Base-by-base conservation (phyloP, 1,284 basidiomycete species). In the Omphalotus olearius region DNA sequence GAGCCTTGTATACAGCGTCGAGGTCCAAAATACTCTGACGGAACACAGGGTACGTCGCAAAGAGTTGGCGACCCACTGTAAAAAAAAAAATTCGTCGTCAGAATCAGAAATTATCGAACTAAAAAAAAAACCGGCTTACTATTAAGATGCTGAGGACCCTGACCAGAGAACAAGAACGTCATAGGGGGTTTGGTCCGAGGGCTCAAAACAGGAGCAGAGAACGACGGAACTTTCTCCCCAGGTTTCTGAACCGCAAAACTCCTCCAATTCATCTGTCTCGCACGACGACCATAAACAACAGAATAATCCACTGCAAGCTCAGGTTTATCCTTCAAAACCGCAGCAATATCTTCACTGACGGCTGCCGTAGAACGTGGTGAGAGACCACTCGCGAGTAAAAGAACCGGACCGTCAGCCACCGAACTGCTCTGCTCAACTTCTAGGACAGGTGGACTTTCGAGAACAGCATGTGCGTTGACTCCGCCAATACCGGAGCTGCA, bases 41-140 rank as follows among this genome's bases (percentile, higher is more conserved):
- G 62, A 72, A 72, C 0, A 62, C 61, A 3, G 62, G 51, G 50
- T 55, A 69, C 1, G 46, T 38, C 36, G 54, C 33, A 54, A 66
- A 71, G 4, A 73, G 59, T 38, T 70, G 56, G 7, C 67, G 60
- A 3, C 71, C 71, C 69, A 72, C 66, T 67, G 28, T 13, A 43
- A 13, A 6, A 18, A 18, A 36, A 46, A 17, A 25, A 38, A n/a
- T n/a, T n/a, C n/a, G 55, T n/a, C 26, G 25, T 14, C n/a, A 13
- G 33, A 18, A 50, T n/a, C 17, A n/a, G 36, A 23, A 6, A 45
- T 33, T 25, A 16, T 14, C 25, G 43, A 16, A 10, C n/a, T n/a
- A n/a, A n/a, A n/a, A n/a, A n/a, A n/a, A n/a, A n/a, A n/a, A n/a
- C n/a, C 23, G 6, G 54, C 63, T 43, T 47, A 66, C 62, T 69